These are phyloP conservation scores for Lipomyces chichibuensis DNA, from an alignment of 805 yeast species.

Conservation along the genomic window DNA sequence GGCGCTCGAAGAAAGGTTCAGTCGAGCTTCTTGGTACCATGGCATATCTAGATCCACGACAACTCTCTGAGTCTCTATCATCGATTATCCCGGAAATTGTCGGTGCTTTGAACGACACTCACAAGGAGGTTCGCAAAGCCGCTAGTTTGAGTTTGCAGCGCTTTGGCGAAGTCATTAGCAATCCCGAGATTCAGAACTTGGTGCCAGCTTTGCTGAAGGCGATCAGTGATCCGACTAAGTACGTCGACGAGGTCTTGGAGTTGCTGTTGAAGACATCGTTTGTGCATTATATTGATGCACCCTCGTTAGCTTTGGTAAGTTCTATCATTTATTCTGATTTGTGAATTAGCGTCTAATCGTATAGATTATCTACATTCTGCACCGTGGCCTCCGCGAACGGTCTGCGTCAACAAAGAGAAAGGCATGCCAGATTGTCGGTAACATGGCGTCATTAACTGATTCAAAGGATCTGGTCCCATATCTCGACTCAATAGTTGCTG, in stretches of 20 bases:
- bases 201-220: conserved; percentile 89
- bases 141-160: conserved; percentile 86
- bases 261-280: conserved; percentile 86
- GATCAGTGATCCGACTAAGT: conserved; percentile 91
- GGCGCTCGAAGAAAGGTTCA: conserved; percentile 97
- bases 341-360: not conserved
- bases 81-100: conserved; percentile 95
- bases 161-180: conserved; percentile 95
- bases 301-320: conserved; percentile 84
- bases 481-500: conserved; percentile 72
- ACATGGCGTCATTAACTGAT: conserved; percentile 95
- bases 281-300: conserved; percentile 97
- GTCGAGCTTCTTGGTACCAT: conserved; percentile 94
- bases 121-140: conserved; percentile 94
- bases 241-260: conserved; percentile 86
- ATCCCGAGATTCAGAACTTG: conserved; percentile 92
- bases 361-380: conserved; percentile 75
- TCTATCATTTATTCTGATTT: not conserved
- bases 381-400: conserved; percentile 92
- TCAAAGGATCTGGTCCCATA: conserved; percentile 83
- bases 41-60: conserved; percentile 97
- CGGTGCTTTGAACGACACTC: conserved; percentile 90
- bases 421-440: conserved; percentile 97
- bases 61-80: conserved; percentile 84
- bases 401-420: conserved; percentile 91